Conservation (phyloP, 345 rosid species). For the Cardamine resedifolia region DNA sequence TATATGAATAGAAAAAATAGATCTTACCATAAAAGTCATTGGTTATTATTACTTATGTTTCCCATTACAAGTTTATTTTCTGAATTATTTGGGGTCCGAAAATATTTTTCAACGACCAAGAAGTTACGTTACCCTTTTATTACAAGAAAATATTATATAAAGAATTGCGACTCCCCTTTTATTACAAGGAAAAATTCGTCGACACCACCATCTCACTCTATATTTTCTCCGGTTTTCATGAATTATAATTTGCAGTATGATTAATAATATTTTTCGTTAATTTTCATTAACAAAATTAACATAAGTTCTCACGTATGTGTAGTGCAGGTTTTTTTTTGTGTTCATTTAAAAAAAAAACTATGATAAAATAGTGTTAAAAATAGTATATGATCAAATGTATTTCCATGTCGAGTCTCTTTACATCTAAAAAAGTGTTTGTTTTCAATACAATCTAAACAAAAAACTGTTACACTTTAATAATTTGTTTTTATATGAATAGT, state of each 20-base stretch:
- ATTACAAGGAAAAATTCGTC: background rate
- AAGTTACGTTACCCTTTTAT: conserved; percentile 8
- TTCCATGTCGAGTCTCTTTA: background rate
- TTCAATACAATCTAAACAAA: background rate
- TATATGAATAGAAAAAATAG: background rate
- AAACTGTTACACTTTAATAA: background rate
- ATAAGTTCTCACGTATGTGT: background rate
- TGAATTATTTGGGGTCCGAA: background rate
- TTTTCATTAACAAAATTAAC: background rate
- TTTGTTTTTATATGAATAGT: background rate
- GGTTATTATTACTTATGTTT: conserved; percentile 55
- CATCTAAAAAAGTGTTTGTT: background rate
- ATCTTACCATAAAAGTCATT: conserved; percentile 51
- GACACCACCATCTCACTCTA: background rate
- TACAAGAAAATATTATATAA: background rate
- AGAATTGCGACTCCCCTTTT: background rate
- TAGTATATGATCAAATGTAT: background rate
- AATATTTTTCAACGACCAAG: conserved; percentile 20
- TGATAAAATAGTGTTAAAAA: too few relatives aligned
- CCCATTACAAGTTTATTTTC: conserved; percentile 51
- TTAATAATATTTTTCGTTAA: background rate
- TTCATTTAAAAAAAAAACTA: too few relatives aligned
- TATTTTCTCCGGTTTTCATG: background rate
- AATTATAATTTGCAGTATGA: background rate
- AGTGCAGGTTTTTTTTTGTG: background rate